Base-by-base conservation (phyloP, 495 filamentous ascomycete genomes). In the Trichoderma parareesei region DNA sequence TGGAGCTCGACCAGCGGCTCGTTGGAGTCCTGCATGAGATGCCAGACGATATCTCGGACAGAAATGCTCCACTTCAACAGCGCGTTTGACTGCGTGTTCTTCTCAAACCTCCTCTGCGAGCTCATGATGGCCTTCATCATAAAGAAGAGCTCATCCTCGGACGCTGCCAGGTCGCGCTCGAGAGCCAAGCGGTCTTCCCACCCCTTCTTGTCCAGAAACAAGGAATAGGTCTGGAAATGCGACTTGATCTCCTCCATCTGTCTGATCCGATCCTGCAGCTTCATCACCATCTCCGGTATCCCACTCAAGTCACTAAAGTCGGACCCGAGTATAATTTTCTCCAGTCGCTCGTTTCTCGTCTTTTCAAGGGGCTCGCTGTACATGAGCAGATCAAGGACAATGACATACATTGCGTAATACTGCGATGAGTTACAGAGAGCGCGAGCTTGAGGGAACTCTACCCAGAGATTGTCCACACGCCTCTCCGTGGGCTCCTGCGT, bases 61-160 rank as follows among this genome's bases (percentile, higher is more conserved):
- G 90, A 87, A 62, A 99, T 89, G 73, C 90, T 92, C 89, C 91
- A 97, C 66, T 90, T 87, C 62, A 98, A 71, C 1, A 96, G 75
- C 11, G 92, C 92, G 69, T 83, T 93, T 53, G 86, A 86, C 67
- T 90, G 84, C 2, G 84, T 66, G 75, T 85, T 75, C 60, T 90
- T 92, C 64, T 95, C 90, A 57, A 85, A 85, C 71, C 92, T 93
- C 65, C 92, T 79, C 72, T 99, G 94, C 9, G 92, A 92, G 3
- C 93, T 93, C 1, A 93, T 99, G 74, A 99, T 98, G 27, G 94
- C 94, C 69, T 99, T 97, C 95, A 98, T 97, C 83, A 98, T 89
- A 78, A 99, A 99, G 79, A 99, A 99, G 42, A 99, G 77, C 75
- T 99, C 95, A 71, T 99, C 95, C 71, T 98, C 95, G 71, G 90